Base-by-base conservation (phyloP, 164 flowering plant species). In the Annona cherimola region DNA sequence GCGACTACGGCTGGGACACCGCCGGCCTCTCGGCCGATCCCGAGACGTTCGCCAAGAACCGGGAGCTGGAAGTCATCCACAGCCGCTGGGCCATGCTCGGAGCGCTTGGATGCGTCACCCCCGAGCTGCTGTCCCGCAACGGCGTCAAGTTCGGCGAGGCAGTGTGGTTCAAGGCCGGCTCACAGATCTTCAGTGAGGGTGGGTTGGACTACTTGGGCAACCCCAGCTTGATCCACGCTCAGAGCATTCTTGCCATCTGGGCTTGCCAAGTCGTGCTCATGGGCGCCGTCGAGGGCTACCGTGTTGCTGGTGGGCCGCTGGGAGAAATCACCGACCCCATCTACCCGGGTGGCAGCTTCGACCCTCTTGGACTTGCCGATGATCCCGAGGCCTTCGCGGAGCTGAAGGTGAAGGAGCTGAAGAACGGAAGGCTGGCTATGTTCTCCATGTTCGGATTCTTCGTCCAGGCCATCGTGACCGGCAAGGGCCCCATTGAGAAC, bases 21-120 rank as follows among this genome's bases (percentile, higher is more conserved):
- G 86, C 86, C 1, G 86, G 86, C 41, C 86, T 83, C 61, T 83
- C 86, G 1, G 86, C 86, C 9, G 87, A 84, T 79, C 83, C 86
- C 1, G 84, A 82, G 73, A 82, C 85, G 68, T 84, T 82, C 20
- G 81, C 83, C 66, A 82, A 79, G 78, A 81, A 81, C 78, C 76
- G 81, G 5, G 83, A 80, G 71, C 77, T 76, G 5, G 81, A 80
- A 68, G 83, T 79, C 40, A 79, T 76, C 71, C 79, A 79, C 63
- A 19, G 77, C 67, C 68, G 82, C 67, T 79, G 79, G 79, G 82
- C 82, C 75, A 78, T 78, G 81, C 75, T 78, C 35, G 81, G 83
- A 3, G 86, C 84, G 4, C 81, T 83, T 1, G 84, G 86, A 0
- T 83, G 86, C 43, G 83, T 79, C 73, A 81, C 80, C 79, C 86